Percentiles rank a stretch among this genome's conserved stretches.
Evolutionary conservation across 2,329 filamentous ascomycete species (phyloP).

Genomic region (Aulographum hederae): DNA sequence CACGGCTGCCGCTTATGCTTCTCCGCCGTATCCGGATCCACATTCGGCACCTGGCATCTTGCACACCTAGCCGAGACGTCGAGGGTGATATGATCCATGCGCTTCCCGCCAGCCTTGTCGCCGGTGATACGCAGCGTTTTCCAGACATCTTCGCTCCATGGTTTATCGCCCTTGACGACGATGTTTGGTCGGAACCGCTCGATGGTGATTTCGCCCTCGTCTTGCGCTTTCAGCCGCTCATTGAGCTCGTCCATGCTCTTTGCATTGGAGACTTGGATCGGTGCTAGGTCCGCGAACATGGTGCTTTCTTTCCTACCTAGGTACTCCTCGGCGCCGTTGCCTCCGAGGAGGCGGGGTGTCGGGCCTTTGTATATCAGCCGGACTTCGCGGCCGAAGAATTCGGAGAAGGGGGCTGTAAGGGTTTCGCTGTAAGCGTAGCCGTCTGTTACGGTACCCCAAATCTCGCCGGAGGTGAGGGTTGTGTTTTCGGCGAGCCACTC

Average conservation of each 20-base stretch:
- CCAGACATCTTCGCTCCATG: conserved; percentile 48
- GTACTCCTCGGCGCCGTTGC: conserved; percentile 34
- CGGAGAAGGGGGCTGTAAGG: conserved; percentile 34
- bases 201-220: conserved; percentile 32
- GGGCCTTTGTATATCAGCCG: conserved; percentile 45
- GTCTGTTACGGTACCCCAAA: conserved; percentile 42
- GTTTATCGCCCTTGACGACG: conserved; percentile 33
- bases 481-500: conserved; percentile 38
- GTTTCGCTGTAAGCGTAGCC: conserved; percentile 32
- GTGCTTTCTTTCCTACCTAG: conserved; percentile 36
- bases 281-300: conserved; percentile 42
- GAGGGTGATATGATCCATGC: conserved; percentile 20
- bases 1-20: conserved; percentile 42
- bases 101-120: conserved; percentile 1
- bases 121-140: conserved; percentile 33
- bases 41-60: conserved; percentile 45
- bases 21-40: conserved; percentile 41
- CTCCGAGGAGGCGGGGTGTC: conserved; percentile 31
- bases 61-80: conserved; percentile 42
- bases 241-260: conserved; percentile 41
- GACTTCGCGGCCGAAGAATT: conserved; percentile 37
- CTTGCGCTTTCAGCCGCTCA: conserved; percentile 22
- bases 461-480: conserved; percentile 23
- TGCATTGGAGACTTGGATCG: conserved; percentile 36
- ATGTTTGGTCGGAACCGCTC: conserved; percentile 49